These are phyloP conservation scores for Apiotrichum brassicae DNA, from an alignment of 1,284 basidiomycete species.

Conservation along the genomic window DNA sequence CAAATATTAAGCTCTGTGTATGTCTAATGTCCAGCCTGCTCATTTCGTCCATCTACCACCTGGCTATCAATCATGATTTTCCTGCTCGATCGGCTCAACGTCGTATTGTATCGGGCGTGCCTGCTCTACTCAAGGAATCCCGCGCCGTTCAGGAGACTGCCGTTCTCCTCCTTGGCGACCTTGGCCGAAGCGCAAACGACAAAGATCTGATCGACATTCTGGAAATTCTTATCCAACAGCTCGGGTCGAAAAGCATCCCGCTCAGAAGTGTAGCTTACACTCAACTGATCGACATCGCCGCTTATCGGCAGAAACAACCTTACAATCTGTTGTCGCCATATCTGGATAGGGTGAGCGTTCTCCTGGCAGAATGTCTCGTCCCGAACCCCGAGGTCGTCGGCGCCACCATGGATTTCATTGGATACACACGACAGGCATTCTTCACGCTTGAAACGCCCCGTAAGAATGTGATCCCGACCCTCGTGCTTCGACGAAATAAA, in stretches of 20 bases:
- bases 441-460: slow-evolving; percentile 56
- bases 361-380: slow-evolving; percentile 58
- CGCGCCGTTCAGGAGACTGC: slow-evolving; percentile 21
- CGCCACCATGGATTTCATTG: slow-evolving; percentile 40
- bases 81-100: background rate
- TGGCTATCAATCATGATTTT: background rate
- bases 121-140: background rate
- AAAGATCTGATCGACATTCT: slow-evolving; percentile 59
- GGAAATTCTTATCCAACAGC: slow-evolving; percentile 60
- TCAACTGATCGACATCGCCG: slow-evolving; percentile 55
- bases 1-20: background rate
- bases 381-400: slow-evolving; percentile 52
- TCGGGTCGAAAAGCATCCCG: slow-evolving; percentile 61
- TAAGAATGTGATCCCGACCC: slow-evolving; percentile 59
- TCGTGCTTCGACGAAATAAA: slow-evolving; percentile 60
- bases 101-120: background rate
- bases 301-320: slow-evolving; percentile 57
- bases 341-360: slow-evolving; percentile 61
- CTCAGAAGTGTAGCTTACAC: slow-evolving; percentile 63
- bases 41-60: slow-evolving; percentile 17
- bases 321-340: slow-evolving; percentile 67
- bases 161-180: slow-evolving; percentile 24
- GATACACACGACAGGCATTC: slow-evolving; percentile 53
- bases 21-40: slow-evolving; percentile 8
- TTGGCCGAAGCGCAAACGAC: slow-evolving; percentile 51